phyloP scores from a whole-genome alignment of 75 land plant genomes.

The Cunninghamia lanceolata region DNA sequence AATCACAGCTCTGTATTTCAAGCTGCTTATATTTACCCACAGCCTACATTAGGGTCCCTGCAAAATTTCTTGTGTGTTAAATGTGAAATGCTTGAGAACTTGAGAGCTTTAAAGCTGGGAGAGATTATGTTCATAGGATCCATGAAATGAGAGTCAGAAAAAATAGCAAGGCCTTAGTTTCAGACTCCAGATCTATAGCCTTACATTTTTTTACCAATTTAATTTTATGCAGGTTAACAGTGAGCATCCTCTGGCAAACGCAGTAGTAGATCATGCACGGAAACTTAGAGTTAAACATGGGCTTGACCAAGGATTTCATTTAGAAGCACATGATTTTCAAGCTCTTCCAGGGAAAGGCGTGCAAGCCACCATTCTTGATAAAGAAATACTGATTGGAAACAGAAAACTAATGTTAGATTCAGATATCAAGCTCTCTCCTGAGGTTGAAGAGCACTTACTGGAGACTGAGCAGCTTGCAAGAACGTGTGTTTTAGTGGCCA shows the following conservation, averaged over 20 bases:
- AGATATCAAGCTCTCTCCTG: slow-evolving; percentile 33
- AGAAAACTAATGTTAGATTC: slow-evolving; percentile 50
- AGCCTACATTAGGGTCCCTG: background rate
- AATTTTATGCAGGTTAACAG: slow-evolving; percentile 57
- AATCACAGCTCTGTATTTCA: background rate
- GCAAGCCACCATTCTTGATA: slow-evolving; percentile 28
- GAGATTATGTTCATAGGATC: background rate
- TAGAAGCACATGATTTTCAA: slow-evolving; percentile 42
- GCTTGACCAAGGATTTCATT: slow-evolving; percentile 22
- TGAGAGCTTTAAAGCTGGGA: background rate
- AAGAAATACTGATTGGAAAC: slow-evolving; percentile 63
- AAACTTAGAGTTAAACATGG: slow-evolving; percentile 32
- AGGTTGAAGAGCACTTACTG: slow-evolving; percentile 36
- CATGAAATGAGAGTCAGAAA: background rate
- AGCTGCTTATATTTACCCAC: background rate
- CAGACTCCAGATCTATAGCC: background rate
- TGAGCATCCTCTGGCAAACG: slow-evolving; percentile 83
- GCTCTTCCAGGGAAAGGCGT: slow-evolving; percentile 71
- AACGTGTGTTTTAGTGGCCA: slow-evolving; percentile 64
- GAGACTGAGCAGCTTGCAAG: slow-evolving; percentile 55
- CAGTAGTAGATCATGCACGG: slow-evolving; percentile 60
- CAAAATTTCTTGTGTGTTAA: background rate
- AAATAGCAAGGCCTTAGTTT: background rate
- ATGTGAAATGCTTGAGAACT: background rate
- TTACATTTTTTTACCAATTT: background rate